Percentiles rank a stretch among this genome's conserved stretches.
Evolutionary conservation across 2,329 filamentous ascomycete genomes (phyloP).

Genomic region (Fusarium xylarioides): DNA sequence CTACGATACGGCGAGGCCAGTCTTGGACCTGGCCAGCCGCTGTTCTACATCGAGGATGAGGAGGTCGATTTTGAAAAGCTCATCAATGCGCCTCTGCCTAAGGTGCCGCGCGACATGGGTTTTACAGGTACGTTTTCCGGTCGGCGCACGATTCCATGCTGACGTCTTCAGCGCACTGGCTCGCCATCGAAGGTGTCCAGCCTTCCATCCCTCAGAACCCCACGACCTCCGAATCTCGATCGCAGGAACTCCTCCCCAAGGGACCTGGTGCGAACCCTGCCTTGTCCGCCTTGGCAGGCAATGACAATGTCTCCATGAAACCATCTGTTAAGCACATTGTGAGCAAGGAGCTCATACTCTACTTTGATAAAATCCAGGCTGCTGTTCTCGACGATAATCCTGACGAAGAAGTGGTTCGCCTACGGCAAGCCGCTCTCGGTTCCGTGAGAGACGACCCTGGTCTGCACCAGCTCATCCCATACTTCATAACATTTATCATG

Average conservation of each 20-base stretch:
- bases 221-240: constrained; percentile 81
- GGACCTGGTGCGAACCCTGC: constrained; percentile 88
- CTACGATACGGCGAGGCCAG: constrained; percentile 93
- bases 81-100: constrained; percentile 94
- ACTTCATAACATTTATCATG: constrained; percentile 94
- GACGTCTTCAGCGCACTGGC: constrained; percentile 80
- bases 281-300: constrained; percentile 81
- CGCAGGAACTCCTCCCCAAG: constrained; percentile 88
- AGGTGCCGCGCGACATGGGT: constrained; percentile 90
- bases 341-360: constrained; percentile 93
- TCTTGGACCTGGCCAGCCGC: constrained; percentile 88
- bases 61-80: constrained; percentile 99
- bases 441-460: constrained; percentile 90
- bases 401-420: constrained; percentile 75
- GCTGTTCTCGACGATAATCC: constrained; percentile 89
- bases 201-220: constrained; percentile 97
- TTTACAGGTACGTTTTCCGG: constrained; percentile 75
- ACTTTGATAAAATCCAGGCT: constrained; percentile 93
- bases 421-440: constrained; percentile 84
- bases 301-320: constrained; percentile 84
- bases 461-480: constrained; percentile 93
- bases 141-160: not conserved
- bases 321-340: constrained; percentile 95
- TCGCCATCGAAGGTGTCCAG: constrained; percentile 96
- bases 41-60: constrained; percentile 98